Evolutionary conservation across 495 filamentous ascomycete species (phyloP).

Genomic region (Pseudevernia furfuracea): DNA sequence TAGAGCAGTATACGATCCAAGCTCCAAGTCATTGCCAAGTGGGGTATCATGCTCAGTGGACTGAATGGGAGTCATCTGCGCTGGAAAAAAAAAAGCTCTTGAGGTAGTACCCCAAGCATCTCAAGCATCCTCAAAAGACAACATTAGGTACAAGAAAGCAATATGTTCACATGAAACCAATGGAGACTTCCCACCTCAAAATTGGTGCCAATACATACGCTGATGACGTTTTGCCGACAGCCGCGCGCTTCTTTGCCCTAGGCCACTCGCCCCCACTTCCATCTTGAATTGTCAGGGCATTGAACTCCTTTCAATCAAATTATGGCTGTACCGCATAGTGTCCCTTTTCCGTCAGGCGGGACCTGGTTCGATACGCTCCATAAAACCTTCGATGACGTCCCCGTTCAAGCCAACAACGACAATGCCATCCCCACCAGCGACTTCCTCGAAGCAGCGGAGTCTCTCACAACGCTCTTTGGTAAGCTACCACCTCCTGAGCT

Average conservation of each 20-base stretch:
- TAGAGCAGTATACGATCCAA: slow-evolving; percentile 46
- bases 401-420: slow-evolving; percentile 60
- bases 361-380: slow-evolving; percentile 82
- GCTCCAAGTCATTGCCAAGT: slow-evolving; percentile 24
- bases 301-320: not conserved
- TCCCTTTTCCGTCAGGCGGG: slow-evolving; percentile 48
- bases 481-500: slow-evolving; percentile 22
- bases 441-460: slow-evolving; percentile 87
- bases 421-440: slow-evolving; percentile 74
- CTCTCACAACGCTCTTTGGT: slow-evolving; percentile 83
- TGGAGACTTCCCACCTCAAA: not conserved
- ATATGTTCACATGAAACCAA: not conserved
- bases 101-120: not conserved
- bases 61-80: slow-evolving; percentile 18
- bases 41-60: slow-evolving; percentile 1
- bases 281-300: not conserved
- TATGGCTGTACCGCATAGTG: slow-evolving; percentile 23
- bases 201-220: slow-evolving; percentile 8
- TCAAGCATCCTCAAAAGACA: not conserved
- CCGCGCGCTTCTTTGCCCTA: slow-evolving; percentile 14
- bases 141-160: not conserved
- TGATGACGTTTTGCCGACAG: slow-evolving; percentile 7
- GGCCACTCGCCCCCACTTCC: not conserved
- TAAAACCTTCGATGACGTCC: slow-evolving; percentile 73
- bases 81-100: not conserved